Base-by-base conservation (phyloP, 176 grass and related monocot species). In the Carex pumila region DNA sequence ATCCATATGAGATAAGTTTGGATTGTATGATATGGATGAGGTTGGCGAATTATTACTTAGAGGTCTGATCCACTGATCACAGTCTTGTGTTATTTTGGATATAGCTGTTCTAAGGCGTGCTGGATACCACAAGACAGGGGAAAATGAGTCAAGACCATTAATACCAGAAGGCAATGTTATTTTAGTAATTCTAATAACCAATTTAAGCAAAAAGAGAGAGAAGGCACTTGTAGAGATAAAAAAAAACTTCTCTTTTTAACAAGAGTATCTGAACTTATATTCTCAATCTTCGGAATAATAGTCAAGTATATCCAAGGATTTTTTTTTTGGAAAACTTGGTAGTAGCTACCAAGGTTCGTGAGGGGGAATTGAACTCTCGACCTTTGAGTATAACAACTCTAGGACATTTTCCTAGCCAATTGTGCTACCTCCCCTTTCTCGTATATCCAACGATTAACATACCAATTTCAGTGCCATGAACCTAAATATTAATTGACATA, bases 81-180 rank as follows among this genome's bases (percentile, higher is more conserved):
- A 99, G 56, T 99, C 96, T 95, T 99, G 96, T 84, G 86, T 64
- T 87, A 99, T 93, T 91, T 95, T 99, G 64, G 91, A 93, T 81
- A 99, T 90, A 90, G 96, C 93, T 14, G 60, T 81, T 90, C 88
- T 99, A 66, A 99, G 83, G 61, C 85, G 83, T 86, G 87, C 96
- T 99, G 89, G 84, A 78, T 85, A 91, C 62, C 85, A 76, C 39
- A 66, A 77, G 15, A 69, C 11, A 67, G 71, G 50, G 21, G 62
- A 21, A 77, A 65, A 74, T 15, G 5, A 32, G n/a, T 63, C 61
- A 14, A n/a, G 32, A n/a, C 19, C n/a, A 63, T 64, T 75, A 85
- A 60, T 52, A 86, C 58, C 67, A 81, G 36, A 64, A 81, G 39
- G 79, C 45, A 63, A 45, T 18, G 12, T 39, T 32, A 59, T 45